phyloP scores from a whole-genome alignment of 106 monocot genomes.

The Dioscorea alata region DNA sequence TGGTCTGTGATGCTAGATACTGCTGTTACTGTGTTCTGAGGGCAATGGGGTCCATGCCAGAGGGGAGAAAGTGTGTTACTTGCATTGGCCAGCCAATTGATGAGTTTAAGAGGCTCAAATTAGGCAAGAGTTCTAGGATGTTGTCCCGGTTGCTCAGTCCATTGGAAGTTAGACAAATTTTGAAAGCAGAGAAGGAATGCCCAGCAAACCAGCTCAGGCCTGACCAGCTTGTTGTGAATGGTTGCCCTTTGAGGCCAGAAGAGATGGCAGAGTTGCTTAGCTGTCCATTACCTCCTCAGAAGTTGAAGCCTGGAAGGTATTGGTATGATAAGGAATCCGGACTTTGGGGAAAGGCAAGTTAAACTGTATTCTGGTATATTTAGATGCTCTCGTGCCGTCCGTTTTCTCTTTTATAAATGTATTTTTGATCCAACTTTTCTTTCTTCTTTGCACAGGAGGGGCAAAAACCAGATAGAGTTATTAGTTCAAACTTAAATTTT shows the following conservation, averaged over 20 bases:
- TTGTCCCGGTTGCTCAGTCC: conserved; percentile 57
- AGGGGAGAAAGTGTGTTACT: conserved; percentile 87
- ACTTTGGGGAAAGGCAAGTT: conserved; percentile 87
- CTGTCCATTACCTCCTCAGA: conserved; percentile 72
- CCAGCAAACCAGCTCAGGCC: conserved; percentile 80
- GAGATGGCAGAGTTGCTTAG: conserved; percentile 88
- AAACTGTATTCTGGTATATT: not conserved
- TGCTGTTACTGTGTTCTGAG: conserved; percentile 73
- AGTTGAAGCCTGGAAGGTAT: conserved; percentile 86
- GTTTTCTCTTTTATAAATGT: too few relatives aligned
- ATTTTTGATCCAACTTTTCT: too few relatives aligned
- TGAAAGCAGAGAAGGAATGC: conserved; percentile 96
- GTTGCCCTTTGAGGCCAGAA: conserved; percentile 56
- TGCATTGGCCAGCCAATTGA: conserved; percentile 82
- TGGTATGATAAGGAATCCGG: conserved; percentile 99
- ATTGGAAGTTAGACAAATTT: conserved; percentile 76
- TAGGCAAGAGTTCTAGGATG: conserved; percentile 73
- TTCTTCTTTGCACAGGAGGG: conserved; percentile 53
- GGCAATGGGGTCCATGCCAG: conserved; percentile 98
- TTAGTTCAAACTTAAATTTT: conserved; percentile 90
- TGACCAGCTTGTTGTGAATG: conserved; percentile 86
- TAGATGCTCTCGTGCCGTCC: not conserved
- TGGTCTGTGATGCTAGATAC: conserved; percentile 74
- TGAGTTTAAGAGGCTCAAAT: conserved; percentile 59
- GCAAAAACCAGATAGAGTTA: conserved; percentile 71